phyloP scores from a whole-genome alignment of 345 rosid genomes.

The Leavenworthia alabamica region DNA sequence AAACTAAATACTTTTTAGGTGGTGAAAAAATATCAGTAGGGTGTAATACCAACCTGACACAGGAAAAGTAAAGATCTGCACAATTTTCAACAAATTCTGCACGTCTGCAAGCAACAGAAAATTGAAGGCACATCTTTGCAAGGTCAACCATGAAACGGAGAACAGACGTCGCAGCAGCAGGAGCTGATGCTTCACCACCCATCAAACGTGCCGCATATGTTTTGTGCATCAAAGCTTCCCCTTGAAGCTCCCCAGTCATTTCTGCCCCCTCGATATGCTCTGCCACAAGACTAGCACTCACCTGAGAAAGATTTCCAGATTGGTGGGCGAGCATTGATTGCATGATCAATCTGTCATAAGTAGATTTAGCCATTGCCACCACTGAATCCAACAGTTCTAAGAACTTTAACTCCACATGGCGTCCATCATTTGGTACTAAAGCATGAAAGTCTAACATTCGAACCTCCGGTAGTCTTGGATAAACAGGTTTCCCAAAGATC shows the following conservation, averaged over 20 bases:
- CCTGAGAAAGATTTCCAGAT: slow-evolving; percentile 84
- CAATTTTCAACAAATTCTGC: slow-evolving; percentile 89
- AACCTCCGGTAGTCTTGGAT: slow-evolving; percentile 97
- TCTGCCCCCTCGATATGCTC: slow-evolving; percentile 91
- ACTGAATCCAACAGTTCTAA: slow-evolving; percentile 91
- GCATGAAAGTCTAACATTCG: slow-evolving; percentile 99
- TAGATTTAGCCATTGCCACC: slow-evolving; percentile 86
- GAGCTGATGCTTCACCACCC: slow-evolving; percentile 99
- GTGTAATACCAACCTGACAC: slow-evolving; percentile 66
- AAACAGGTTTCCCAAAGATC: slow-evolving; percentile 90
- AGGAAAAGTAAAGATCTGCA: slow-evolving; percentile 92
- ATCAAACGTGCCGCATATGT: slow-evolving; percentile 96
- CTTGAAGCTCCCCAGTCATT: slow-evolving; percentile 97
- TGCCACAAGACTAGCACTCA: slow-evolving; percentile 82
- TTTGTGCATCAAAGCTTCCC: slow-evolving; percentile 99
- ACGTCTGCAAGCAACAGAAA: slow-evolving; percentile 90
- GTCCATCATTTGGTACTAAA: slow-evolving; percentile 81
- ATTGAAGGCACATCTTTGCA: slow-evolving; percentile 92
- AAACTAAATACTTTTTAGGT: no score
- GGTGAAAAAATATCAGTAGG: slow-evolving; percentile 18
- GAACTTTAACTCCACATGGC: slow-evolving; percentile 72
- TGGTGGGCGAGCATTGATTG: slow-evolving; percentile 87
- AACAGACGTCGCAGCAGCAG: slow-evolving; percentile 94
- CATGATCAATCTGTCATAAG: slow-evolving; percentile 83
- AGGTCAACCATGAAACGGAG: slow-evolving; percentile 99